Evolutionary conservation across 2,329 filamentous ascomycete species (phyloP).

Genomic region (Fusarium sulawesiense): DNA sequence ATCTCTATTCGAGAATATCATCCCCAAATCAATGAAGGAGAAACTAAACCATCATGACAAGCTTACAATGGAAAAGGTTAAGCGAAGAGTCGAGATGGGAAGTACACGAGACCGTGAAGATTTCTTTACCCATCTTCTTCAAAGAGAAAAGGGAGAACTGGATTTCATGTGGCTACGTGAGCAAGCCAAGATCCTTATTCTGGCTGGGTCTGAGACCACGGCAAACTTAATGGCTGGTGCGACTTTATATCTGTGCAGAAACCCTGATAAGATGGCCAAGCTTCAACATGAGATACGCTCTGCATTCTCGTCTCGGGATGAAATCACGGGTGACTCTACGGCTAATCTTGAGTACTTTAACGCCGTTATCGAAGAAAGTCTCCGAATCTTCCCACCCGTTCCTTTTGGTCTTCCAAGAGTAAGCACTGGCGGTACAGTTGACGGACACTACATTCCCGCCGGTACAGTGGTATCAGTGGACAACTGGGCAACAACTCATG

Average conservation of each 20-base stretch:
- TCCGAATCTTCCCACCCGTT: slow-evolving; percentile 22
- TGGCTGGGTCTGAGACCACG: slow-evolving; percentile 27
- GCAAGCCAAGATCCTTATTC: slow-evolving; percentile 27
- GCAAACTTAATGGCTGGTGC: slow-evolving; percentile 8
- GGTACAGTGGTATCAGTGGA: slow-evolving; percentile 22
- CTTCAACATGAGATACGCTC: slow-evolving; percentile 24
- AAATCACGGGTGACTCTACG: slow-evolving; percentile 20
- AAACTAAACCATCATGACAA: neutral
- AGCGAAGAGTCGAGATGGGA: slow-evolving; percentile 3
- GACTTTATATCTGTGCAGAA: slow-evolving; percentile 3
- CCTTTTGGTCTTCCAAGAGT: slow-evolving; percentile 10
- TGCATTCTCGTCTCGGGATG: neutral
- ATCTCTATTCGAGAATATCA: neutral
- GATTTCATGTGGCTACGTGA: slow-evolving; percentile 11
- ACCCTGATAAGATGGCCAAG: neutral
- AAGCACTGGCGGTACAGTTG: slow-evolving; percentile 14
- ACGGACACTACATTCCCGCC: slow-evolving; percentile 17
- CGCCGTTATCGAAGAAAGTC: slow-evolving; percentile 24
- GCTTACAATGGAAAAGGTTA: slow-evolving; percentile 13
- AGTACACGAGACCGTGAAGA: slow-evolving; percentile 4
- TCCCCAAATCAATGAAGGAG: slow-evolving; percentile 5
- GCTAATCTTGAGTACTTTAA: slow-evolving; percentile 16
- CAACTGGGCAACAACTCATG: neutral
- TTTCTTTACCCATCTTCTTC: slow-evolving; percentile 28
- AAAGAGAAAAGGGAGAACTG: neutral